phyloP scores from a whole-genome alignment of 345 rosid genomes.

The Nephelium lappaceum region DNA sequence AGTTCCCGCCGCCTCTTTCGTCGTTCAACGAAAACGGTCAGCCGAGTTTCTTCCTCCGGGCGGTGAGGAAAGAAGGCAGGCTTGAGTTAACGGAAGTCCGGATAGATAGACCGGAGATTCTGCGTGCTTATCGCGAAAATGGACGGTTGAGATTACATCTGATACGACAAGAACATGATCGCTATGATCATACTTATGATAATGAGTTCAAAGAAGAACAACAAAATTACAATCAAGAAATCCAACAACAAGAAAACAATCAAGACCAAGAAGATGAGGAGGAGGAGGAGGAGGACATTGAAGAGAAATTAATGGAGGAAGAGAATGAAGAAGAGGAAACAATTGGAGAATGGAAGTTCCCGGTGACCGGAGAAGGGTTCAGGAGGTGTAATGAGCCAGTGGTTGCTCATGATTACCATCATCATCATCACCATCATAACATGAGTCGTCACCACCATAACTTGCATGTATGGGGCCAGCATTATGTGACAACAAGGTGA shows the following conservation, averaged over 20 bases:
- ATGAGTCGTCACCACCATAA: constrained; percentile 35
- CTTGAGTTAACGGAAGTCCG: constrained; percentile 65
- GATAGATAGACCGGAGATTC: constrained; percentile 58
- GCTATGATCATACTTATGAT: neutral
- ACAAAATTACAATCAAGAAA: constrained; percentile 16
- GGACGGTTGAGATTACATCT: constrained; percentile 76
- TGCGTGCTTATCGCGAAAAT: constrained; percentile 52
- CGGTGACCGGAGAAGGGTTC: constrained; percentile 38
- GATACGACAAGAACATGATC: constrained; percentile 19
- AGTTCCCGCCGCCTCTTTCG: constrained; percentile 69
- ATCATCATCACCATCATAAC: constrained; percentile 23
- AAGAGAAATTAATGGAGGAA: neutral
- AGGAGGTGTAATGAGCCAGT: constrained; percentile 46
- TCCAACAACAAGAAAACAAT: constrained; percentile 19
- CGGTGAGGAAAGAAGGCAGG: constrained; percentile 72
- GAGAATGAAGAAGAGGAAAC: constrained; percentile 19
- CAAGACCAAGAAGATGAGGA: constrained; percentile 21
- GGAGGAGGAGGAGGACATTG: constrained; percentile 18
- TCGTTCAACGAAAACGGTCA: constrained; percentile 62
- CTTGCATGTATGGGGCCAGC: constrained; percentile 58
- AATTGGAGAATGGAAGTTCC: constrained; percentile 36
- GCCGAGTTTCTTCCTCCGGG: constrained; percentile 58
- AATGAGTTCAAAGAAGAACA: constrained; percentile 26
- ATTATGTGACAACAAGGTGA: constrained; percentile 67
- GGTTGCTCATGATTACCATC: constrained; percentile 25